Percentiles rank a stretch among this genome's conserved stretches.
phyloP scores from a whole-genome alignment of 2,329 filamentous ascomycete species.

The Pseudopyricularia cyperi region DNA sequence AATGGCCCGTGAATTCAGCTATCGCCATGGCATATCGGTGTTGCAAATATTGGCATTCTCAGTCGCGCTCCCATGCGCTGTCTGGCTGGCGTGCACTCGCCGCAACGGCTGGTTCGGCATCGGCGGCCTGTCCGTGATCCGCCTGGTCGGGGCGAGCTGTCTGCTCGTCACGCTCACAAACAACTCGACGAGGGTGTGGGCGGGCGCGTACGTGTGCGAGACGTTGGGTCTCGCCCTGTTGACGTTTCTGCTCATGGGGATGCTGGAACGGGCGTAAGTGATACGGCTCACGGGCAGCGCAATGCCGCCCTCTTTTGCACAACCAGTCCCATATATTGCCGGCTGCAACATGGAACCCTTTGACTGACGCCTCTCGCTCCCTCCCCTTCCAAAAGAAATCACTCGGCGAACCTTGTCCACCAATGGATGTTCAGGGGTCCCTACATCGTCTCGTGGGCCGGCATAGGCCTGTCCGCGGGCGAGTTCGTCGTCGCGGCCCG shows the following conservation, averaged over 20 bases:
- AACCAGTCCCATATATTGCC: neutral
- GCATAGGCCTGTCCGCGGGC: constrained; percentile 6
- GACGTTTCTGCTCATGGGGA: constrained; percentile 13
- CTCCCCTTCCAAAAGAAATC: constrained; percentile 6
- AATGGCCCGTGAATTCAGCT: constrained; percentile 4
- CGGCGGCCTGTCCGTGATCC: constrained; percentile 15
- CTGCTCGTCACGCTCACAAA: constrained; percentile 12
- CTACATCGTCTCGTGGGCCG: constrained; percentile 4
- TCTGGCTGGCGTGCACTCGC: constrained; percentile 15
- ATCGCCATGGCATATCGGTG: constrained; percentile 15
- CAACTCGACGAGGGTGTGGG: constrained; percentile 8
- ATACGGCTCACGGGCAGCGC: neutral
- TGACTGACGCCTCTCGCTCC: neutral
- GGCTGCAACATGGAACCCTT: neutral
- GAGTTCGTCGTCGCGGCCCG: constrained; percentile 6
- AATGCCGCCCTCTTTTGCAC: too few relatives aligned
- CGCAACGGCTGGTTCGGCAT: constrained; percentile 15
- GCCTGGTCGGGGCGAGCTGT: constrained; percentile 14
- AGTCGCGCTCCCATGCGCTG: constrained; percentile 10
- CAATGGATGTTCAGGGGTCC: constrained; percentile 5
- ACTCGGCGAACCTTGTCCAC: constrained; percentile 8
- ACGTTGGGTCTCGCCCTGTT: constrained; percentile 16
- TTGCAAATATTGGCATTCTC: constrained; percentile 16
- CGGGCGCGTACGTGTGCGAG: constrained; percentile 14
- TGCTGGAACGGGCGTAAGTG: constrained; percentile 16